A percentile compares a stretch with the other conserved stretches of the same genome.
These are phyloP conservation scores for sunflower (Helianthus annuus) DNA, from an alignment of 129 eudicot species.

Conservation along the genomic window DNA sequence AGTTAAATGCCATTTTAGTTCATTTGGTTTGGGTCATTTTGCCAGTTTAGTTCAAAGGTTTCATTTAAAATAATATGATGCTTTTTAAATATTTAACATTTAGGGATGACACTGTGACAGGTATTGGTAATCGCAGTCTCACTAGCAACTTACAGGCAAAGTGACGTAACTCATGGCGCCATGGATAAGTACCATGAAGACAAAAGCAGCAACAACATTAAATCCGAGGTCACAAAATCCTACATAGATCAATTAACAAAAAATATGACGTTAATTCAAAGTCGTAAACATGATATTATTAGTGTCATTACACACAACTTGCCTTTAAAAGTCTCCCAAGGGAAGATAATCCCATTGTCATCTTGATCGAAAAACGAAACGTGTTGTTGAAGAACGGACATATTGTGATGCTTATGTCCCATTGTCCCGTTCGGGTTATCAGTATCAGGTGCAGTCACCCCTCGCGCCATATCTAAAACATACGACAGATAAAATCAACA, in stretches of 20 bases:
- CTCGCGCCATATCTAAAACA: constrained; percentile 51
- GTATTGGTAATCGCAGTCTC: no score
- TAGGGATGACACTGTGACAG: no score
- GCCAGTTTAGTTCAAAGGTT: no score
- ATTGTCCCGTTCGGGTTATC: constrained; percentile 50
- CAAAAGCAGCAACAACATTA: constrained; percentile 42
- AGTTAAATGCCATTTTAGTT: no score
- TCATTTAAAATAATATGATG: neutral
- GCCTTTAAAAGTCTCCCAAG: constrained; percentile 60
- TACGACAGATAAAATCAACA: neutral
- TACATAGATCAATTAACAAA: constrained; percentile 19
- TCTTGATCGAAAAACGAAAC: constrained; percentile 57
- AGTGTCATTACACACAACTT: neutral
- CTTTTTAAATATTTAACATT: no score
- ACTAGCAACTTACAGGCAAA: constrained; percentile 42
- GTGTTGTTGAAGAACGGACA: constrained; percentile 61
- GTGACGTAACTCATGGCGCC: constrained; percentile 55
- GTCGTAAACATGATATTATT: constrained; percentile 5
- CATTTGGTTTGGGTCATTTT: no score
- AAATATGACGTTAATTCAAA: neutral
- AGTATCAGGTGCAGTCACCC: constrained; percentile 50
- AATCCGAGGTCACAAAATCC: constrained; percentile 60
- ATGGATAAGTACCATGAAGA: constrained; percentile 41
- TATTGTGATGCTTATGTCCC: constrained; percentile 54
- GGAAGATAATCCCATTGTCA: constrained; percentile 52